Base-by-base conservation (phyloP, 2,329 filamentous ascomycete genomes). In the Microdochium nivale region DNA sequence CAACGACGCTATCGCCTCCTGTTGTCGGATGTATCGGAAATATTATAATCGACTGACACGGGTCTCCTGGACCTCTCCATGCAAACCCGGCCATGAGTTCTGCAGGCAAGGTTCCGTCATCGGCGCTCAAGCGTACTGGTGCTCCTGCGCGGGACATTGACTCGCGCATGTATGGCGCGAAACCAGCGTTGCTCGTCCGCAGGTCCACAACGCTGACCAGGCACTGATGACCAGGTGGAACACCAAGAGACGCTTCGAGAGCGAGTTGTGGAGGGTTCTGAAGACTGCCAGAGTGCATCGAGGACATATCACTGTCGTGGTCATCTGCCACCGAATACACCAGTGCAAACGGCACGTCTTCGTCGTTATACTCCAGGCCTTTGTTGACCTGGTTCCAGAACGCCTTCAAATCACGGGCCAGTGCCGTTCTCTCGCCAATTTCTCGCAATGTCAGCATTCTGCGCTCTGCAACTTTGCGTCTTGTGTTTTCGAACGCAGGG, bases 361-460 rank as follows among this genome's bases (percentile, higher is more conserved):
- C 76, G 58, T 88, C 83, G 62, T 91, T 91, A 60, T 81, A 84
- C 55, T 87, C 81, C 33, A 92, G 74, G 1, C 86, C 86, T 50
- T 78, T 73, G 40, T 84, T 74, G 2, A 90, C 83, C 58, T 86
- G 78, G 1, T 74, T 71, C 88, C 88, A 94, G 62, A 92, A 92
- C 11, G 74, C 75, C 60, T 81, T 83, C 1, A 91, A 77, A 54
- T 87, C 85, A 48, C 84, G 77, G n/a, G 88, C 87, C 16, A 79
- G 73, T 2, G 86, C 81, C 3, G 86, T 90, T 53, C 79, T 81
- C 66, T 92, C 87, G 49, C 88, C 87, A 46, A 92, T 81, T 62
- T 91, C 87, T 40, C 86, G 79, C 35, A 94, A 70, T 0, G 86
- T 90, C 25, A 89, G 74, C 88, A 92, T 91, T 47, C 88, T 78